Evolutionary conservation across 495 filamentous ascomycete genomes (phyloP), one percentile per base, ranked within the genome.

Genomic region (Ascodesmis nigricans): DNA sequence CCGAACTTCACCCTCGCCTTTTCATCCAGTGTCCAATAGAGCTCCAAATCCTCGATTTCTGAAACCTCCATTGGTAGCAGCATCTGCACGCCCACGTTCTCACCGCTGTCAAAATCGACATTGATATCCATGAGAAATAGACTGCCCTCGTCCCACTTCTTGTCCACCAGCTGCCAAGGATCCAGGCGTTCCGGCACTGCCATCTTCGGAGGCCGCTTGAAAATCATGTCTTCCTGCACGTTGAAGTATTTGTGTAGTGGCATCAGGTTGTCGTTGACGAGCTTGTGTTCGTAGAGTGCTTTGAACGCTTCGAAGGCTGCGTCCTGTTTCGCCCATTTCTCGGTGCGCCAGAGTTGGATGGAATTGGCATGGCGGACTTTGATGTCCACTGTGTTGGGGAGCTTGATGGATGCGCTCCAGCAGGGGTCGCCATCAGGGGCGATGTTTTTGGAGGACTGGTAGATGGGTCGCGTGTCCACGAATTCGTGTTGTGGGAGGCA

Each of bases 231-330:
- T 16, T 53, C 35, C n/a, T 44, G 57, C 9, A 42, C 38, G 5
- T 53, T 21, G 5, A 59, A 37, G 16, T 62, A 55, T n/a, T 36
- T 35, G 3, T 13, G 39, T 6, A 66, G 40, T 1, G 87, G 84
- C 35, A 92, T 58, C 1, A 93, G 59, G 41, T 91, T 67, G 26
- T 91, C 66, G 32, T 82, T 80, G 14, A 93, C 54, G 15, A 91
- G 56, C 0, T 74, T 73, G 25, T 65, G 71, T 21, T 66, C 38
- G 46, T 81, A 69, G 0, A 97, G 61, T 2, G 61, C 62, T 17
- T 63, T 54, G 47, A 84, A 91, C 8, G 82, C 78, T 45, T 79
- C 65, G 34, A 91, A 87, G 0, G 81, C 78, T 2, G 78, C 73
- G 47, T 93, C 87, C 41, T 73, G 77, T 41, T 60, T 69, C 3